Base-by-base conservation (phyloP, 2,329 filamentous ascomycete genomes). In the Colletotrichum graminicola region DNA sequence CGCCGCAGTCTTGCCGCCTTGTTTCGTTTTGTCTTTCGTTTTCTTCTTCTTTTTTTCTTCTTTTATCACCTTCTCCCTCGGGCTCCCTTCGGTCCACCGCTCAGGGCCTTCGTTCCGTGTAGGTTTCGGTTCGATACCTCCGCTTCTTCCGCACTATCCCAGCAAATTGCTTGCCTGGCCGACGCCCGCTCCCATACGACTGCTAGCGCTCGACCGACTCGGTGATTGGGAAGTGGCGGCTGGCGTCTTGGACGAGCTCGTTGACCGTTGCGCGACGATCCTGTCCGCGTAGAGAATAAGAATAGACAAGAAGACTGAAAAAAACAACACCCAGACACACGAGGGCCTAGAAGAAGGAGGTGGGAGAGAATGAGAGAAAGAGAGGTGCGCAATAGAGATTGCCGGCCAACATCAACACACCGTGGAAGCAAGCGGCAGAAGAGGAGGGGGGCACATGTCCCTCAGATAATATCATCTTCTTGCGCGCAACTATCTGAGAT, bases 381-480 rank as follows among this genome's bases (percentile, higher is more conserved):
- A 47, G n/a, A 36, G 23, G 16, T 5, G 36, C 34, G 36, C 34
- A 47, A 60, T 2, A 14, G 29, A 41, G 47, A 41, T 36, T 34
- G 45, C 11, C 34, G 49, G 18, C 45, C 21, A 26, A 34, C 18
- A 54, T 55, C 36, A 32, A 59, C 36, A 59, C 36, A 23, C 41
- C 36, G 23, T 3, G 18, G 47, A 10, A 45, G 49, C 14, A 45
- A 45, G 49, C 14, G 47, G 29, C 23, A 11, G 41, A 43, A 7
- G 41, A 7, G 41, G 41, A 16, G 6, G 16, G 16, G 26, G 67
- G 39, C 3, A 61, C 51, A 61, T 62, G 26, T 62, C 67, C 51
- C 39, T 59, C 57, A 67, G 64, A 67, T 63, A 68, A 67, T 59
- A 63, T 67, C 52, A 23, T n/a, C 43, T 36, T 67, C 36, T 51